Evolutionary conservation across 306 rosid genomes (phyloP), one percentile per base, ranked within the genome.

Genomic region (Ochetophila trinervis): DNA sequence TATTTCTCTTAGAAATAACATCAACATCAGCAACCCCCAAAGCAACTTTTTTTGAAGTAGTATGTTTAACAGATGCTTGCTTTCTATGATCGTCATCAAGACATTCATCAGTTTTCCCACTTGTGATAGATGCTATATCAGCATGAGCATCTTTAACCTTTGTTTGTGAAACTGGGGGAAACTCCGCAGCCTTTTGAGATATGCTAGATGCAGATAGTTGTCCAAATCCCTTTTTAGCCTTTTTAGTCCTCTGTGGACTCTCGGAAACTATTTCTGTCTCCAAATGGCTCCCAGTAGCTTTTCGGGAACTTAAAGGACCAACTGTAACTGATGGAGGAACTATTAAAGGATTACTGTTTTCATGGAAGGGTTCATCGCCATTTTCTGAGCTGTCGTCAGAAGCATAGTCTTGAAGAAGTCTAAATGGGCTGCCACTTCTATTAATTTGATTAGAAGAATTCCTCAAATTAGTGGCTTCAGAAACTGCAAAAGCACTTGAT

Each of bases 381-480:
- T 83, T 81, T 79, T 74, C 93, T 69, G 87, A 81, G 75, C 79
- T 72, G 65, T 78, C 87, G 68, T 92, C 93, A 70, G 96, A 87
- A 57, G 93, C 87, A 82, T 92, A 92, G 77, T 77, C 86, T 85
- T 92, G 96, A 79, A 89, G 78, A 74, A 89, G 95, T 67, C 77
- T 78, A 69, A 89, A 84, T 54, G 93, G 85, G 80, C 83, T 92
- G 71, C 80, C 82, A 76, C 73, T 79, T 73, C 36, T 68, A 47
- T 58, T 62, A 56, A 49, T 63, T 58, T 73, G 78, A 72, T 81
- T 64, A 66, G 79, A 65, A 72, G 70, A 63, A 65, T 53, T 63
- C 24, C 70, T 65, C 61, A 78, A 37, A 65, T 57, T 60, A 47
- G 49, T 66, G 53, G 79, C 65, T 73, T 70, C 80, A 21, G 60